Evolutionary conservation across 2,329 filamentous ascomycete species (phyloP), one percentile per base, ranked within the genome.

Genomic region (Sclerotinia sclerotiorum): DNA sequence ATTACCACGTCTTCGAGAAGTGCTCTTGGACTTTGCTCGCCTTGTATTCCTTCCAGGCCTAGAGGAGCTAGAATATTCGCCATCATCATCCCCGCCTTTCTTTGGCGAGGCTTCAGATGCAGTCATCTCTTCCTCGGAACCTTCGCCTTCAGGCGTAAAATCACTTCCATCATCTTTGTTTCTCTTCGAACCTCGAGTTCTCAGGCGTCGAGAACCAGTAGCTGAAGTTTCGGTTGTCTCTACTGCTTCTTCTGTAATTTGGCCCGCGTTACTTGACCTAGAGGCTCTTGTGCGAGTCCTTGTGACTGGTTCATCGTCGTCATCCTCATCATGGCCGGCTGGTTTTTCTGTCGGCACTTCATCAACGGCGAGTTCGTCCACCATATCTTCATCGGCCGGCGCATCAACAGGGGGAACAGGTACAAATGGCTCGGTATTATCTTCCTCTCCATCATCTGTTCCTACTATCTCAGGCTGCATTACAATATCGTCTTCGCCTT

Each of bases 121-220:
- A 1, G 82, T 84, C 39, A 79, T 80, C 15, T 82, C 83, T 11
- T 83, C 84, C 32, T 87, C 85, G 6, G 83, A 86, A 0, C 85
- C 87, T 52, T 77, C 74, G 21, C 77, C 76, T 21, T 70, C 58
- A 27, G 77, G 77, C 39, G 77, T 75, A 64, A 78, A 78, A 67
- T 78, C 77, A 69, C 76, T 78, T 7, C 71, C 72, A 51, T 78
- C 77, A 54, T 70, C 70, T 42, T 70, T 72, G 24, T 46, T 69
- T 44, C 77, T 78, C 58, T 73, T 75, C 7, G 71, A 71, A 42
- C 72, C 72, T 44, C 77, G 70, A 57, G 74, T 76, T 63, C 65
- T 63, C 32, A 76, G 68, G 51, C 76, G 72, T 57, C 76, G 69
- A 57, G 78, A 79, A 46, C 70, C 70, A 64, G 69, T 49, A 29